phyloP scores from a whole-genome alignment of 2,329 filamentous ascomycete genomes.

The Sporothrix humicola region DNA sequence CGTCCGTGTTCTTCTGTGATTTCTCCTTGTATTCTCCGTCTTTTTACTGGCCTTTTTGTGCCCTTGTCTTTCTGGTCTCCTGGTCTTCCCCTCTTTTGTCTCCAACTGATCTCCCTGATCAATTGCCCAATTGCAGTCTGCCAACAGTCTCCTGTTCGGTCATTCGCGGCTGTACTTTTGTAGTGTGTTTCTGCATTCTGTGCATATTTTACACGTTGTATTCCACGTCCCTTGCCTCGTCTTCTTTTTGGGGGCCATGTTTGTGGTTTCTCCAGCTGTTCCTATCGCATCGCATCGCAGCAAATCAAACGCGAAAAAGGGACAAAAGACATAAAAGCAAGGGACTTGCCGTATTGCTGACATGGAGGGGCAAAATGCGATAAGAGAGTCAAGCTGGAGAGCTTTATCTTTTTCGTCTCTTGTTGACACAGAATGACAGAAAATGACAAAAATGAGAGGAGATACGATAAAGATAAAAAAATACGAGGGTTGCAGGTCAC shows the following conservation, averaged over 20 bases:
- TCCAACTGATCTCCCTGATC: background rate
- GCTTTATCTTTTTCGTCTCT: background rate
- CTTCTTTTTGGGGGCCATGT: background rate
- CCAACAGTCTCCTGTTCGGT: background rate
- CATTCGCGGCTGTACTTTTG: conserved; percentile 11
- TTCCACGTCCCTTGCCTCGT: conserved; percentile 15
- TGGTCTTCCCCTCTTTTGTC: background rate
- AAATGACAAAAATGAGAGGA: background rate
- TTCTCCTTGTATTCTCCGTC: background rate
- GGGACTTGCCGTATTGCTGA: conserved; percentile 1
- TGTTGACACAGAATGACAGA: conserved; percentile 6
- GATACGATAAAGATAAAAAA: conserved; percentile 16
- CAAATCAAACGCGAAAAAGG: background rate
- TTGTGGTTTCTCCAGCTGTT: background rate
- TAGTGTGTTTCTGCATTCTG: background rate
- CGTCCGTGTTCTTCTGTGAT: background rate
- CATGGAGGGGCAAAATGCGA: background rate
- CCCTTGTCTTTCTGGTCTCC: background rate
- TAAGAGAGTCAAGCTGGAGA: background rate
- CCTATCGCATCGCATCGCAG: background rate
- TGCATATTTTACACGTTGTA: background rate
- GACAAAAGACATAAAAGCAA: too few species aligned
- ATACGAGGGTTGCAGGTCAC: background rate
- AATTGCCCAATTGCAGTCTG: too few species aligned
- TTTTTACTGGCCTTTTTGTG: too few species aligned